Base-by-base conservation (phyloP, 345 rosid species). In the Ceriops tagal region DNA sequence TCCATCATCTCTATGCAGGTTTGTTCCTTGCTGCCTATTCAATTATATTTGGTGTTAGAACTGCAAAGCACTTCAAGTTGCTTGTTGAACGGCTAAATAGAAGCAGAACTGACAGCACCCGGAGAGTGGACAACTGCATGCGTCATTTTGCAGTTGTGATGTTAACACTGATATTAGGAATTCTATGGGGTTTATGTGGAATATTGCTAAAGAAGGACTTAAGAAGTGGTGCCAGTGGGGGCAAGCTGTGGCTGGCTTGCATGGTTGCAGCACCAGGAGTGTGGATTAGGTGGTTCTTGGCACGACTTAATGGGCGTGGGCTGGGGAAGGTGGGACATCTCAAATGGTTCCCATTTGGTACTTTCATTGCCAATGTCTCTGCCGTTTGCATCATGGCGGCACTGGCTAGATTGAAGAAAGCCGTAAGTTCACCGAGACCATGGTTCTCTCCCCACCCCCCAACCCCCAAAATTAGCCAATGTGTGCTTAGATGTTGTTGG, bases 241-340 rank as follows among this genome's bases (percentile, higher is more conserved):
- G 91, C 64, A 79, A 95, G 58, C 79, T 95, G 59, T 92, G 97
- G 96, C 64, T 90, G 67, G 99, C 87, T 62, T 95, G 96, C 79
- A 61, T 83, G 55, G 89, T 88, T 68, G 97, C 83, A 34, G 84
- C 92, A 0, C 68, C 85, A 7, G 99, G 98, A 47, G 99, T 92
- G 10, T 95, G 99, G 99, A 86, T 87, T 58, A 90, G 99, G 84
- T 95, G 99, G 97, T 87, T 85, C 82, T 73, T 95, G 72, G 93
- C 97, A 21, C 78, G 93, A 31, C 81, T 89, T 9, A 95, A 92
- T 18, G 99, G 99, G 20, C 82, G 76, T 27, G 99, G 99, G 18
- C 58, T 95, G 18, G 99, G 97, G 21, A 88, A 80, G 73, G 39
- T 73, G 1, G 84, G 86, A 6, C 27, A 37, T 62, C 75, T 86